A percentile compares a stretch with the other conserved stretches of the same genome.
Conservation (phyloP, 2,329 filamentous ascomycete genomes). For the Penicillium sp. region DNA sequence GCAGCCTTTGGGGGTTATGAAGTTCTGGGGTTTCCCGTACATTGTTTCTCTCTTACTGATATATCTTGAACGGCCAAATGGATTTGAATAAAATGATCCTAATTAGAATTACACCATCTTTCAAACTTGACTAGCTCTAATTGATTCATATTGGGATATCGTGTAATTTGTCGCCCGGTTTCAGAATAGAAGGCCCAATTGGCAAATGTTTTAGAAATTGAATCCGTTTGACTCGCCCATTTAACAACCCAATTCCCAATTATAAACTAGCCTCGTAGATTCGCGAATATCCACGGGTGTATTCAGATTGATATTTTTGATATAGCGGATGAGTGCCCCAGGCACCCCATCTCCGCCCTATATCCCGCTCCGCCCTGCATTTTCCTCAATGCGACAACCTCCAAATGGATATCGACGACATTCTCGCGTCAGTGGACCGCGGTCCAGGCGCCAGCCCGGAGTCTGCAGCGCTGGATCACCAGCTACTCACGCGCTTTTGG, state of each 20-base stretch:
- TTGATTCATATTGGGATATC: neutral
- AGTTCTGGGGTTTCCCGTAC: slow-evolving; percentile 3
- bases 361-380: slow-evolving; percentile 25
- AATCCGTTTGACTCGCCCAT: neutral
- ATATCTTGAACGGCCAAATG: neutral
- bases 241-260: no score
- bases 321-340: neutral
- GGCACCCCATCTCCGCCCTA: slow-evolving; percentile 41
- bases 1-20: neutral
- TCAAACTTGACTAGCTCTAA: neutral
- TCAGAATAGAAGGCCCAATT: neutral
- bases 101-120: neutral
- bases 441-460: slow-evolving; percentile 45
- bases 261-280: neutral
- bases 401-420: slow-evolving; percentile 76
- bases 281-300: neutral
- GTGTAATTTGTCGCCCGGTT: neutral
- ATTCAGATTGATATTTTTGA: neutral
- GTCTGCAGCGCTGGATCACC: slow-evolving; percentile 64
- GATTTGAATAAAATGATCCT: neutral
- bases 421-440: slow-evolving; percentile 71
- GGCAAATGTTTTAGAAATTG: neutral
- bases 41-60: slow-evolving; percentile 15
- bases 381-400: slow-evolving; percentile 26
- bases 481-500: slow-evolving; percentile 88